Base-by-base conservation (phyloP, 176 grass and related monocot species). In the Avena sativa region DNA sequence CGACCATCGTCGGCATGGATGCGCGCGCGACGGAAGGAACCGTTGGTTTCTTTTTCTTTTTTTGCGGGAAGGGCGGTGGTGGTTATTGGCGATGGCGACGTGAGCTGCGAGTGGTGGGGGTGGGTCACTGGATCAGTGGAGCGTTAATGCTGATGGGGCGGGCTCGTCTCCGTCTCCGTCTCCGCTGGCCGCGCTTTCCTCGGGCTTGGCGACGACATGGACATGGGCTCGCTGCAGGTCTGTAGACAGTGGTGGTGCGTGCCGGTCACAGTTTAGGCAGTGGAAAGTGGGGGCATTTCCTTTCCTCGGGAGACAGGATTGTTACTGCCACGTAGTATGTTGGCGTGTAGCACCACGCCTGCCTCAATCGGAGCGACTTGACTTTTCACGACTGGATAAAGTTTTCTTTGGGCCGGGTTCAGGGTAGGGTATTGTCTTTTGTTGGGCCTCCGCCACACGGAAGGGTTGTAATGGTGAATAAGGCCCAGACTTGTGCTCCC, bases 151-250 rank as follows among this genome's bases (percentile, higher is more conserved):
- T 17, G 68, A 12, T 19, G 71, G 73, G 73, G 61, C 71, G 73
- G 84, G 69, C 58, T 57, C 79, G 40, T 43, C 40, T 40, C 40
- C 40, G 40, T 43, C 40, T 40, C 40, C 40, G 79, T 40, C 52
- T 47, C 57, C 9, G 1, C 78, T 4, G 15, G 2, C 6, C 1
- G 30, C 12, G 13, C 64, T 3, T 2, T 13, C 84, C 74, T 90
- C 89, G 89, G 89, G 85, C 80, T 64, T 73, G 65, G 70, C 74
- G 89, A 84, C 2, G 71, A 66, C 85, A 74, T 90, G 1, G 71
- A 74, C 85, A 74, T 90, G 80, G 89, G 85, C 85, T 26, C 7
- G 15, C 4, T 34, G 40, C 79, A 52, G 75, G 60, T 59, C 38
- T 38, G 40, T 40, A 4, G 15, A 51, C 7, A 0, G 47, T 20